A percentile compares a stretch with the other conserved stretches of the same genome.
Evolutionary conservation across 306 rosid genomes (phyloP).

Genomic region (Trichosanthes cucumerina): DNA sequence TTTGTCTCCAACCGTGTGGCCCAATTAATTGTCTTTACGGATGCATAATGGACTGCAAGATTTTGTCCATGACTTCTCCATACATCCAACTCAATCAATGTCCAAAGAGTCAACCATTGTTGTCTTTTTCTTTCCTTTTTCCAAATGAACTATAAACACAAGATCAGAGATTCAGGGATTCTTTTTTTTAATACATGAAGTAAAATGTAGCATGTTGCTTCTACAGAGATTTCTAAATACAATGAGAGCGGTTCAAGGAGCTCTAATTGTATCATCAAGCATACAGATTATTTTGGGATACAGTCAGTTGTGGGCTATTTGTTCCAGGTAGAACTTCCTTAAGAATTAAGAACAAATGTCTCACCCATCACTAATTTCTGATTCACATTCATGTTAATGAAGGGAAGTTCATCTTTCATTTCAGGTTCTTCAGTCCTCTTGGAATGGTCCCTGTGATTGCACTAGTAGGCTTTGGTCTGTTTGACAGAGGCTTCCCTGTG

Average conservation of each 20-base stretch:
- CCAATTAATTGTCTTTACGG: background rate
- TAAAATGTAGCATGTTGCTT: background rate
- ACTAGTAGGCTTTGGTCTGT: slow-evolving; percentile 84
- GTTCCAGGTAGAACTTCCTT: slow-evolving; percentile 57
- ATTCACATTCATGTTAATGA: background rate
- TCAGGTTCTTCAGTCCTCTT: slow-evolving; percentile 98
- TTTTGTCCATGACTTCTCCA: background rate
- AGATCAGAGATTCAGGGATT: background rate
- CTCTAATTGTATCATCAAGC: slow-evolving; percentile 82
- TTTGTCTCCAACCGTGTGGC: background rate
- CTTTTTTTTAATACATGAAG: background rate
- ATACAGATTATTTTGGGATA: slow-evolving; percentile 87
- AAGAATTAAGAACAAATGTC: background rate
- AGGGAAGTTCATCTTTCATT: background rate
- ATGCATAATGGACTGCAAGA: background rate
- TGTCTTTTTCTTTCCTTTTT: slow-evolving; percentile 2
- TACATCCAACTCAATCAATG: background rate
- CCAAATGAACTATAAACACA: background rate
- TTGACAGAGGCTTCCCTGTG: slow-evolving; percentile 98
- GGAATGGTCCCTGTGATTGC: slow-evolving; percentile 98
- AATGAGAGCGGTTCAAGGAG: slow-evolving; percentile 96
- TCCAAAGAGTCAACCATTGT: background rate
- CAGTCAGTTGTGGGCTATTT: slow-evolving; percentile 95
- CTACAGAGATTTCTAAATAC: slow-evolving; percentile 76
- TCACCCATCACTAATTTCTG: background rate